A percentile compares a stretch with the other conserved stretches of the same genome.
phyloP scores from a whole-genome alignment of 2,329 filamentous ascomycete species.

The Aurifilum marmelostoma region DNA sequence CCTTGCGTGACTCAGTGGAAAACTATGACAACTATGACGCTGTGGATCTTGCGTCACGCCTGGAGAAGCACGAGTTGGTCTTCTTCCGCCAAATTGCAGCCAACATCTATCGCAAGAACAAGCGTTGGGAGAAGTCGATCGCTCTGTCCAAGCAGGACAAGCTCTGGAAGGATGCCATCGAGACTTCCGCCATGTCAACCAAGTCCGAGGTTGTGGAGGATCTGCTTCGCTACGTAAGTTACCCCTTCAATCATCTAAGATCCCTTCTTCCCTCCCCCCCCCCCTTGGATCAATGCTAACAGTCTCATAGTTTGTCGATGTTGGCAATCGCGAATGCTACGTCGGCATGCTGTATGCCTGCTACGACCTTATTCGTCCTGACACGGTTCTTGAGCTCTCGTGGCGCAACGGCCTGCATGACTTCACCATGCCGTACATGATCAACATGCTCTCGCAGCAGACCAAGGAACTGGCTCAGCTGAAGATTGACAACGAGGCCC shows the following conservation, averaged over 20 bases:
- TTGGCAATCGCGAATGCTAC: constrained; percentile 98
- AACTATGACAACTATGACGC: constrained; percentile 99
- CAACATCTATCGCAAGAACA: constrained; percentile 99
- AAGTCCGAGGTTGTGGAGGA: constrained; percentile 95
- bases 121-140: constrained; percentile 99
- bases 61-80: constrained; percentile 97
- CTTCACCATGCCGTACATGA: constrained; percentile 99
- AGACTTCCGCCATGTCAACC: constrained; percentile 89
- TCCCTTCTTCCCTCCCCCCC: constrained; percentile 6
- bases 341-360: constrained; percentile 99
- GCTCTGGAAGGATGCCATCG: constrained; percentile 98
- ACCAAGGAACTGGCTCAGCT: constrained; percentile 80
- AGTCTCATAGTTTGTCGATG: constrained; percentile 83
- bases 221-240: constrained; percentile 91
- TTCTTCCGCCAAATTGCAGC: constrained; percentile 99
- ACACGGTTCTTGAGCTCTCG: constrained; percentile 92
- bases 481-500: constrained; percentile 90
- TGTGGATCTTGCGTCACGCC: constrained; percentile 83
- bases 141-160: constrained; percentile 98
- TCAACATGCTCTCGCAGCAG: constrained; percentile 94
- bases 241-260: neutral
- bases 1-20: constrained; percentile 92
- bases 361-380: constrained; percentile 93
- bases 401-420: constrained; percentile 94
- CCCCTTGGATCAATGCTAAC: constrained; percentile 41